Percentiles rank a stretch among this genome's conserved stretches.
phyloP scores from a whole-genome alignment of 495 filamentous ascomycete genomes.

The Oidiodendron maius region DNA sequence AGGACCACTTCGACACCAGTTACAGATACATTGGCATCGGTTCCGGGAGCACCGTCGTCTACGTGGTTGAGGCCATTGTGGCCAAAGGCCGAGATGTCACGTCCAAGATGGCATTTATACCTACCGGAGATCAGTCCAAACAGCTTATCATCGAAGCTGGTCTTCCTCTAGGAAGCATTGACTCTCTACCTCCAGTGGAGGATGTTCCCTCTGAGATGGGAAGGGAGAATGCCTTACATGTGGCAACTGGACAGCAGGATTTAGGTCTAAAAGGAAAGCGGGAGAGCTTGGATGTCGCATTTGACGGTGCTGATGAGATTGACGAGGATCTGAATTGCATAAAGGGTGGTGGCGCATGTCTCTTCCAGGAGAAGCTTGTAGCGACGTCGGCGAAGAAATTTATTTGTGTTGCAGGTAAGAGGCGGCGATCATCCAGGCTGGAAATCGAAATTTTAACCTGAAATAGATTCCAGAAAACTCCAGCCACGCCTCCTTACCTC shows the following conservation, averaged over 20 bases:
- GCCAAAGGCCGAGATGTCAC: conserved; percentile 54
- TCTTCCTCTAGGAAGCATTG: conserved; percentile 70
- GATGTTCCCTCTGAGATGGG: conserved; percentile 13
- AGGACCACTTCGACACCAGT: conserved; percentile 69
- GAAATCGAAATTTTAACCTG: background rate
- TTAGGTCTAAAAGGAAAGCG: conserved; percentile 22
- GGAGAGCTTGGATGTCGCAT: conserved; percentile 67
- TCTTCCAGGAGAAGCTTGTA: conserved; percentile 98
- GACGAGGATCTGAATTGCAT: conserved; percentile 94
- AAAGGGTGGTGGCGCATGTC: conserved; percentile 92
- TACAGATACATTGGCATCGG: conserved; percentile 86
- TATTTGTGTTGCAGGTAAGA: conserved; percentile 81
- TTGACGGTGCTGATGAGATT: conserved; percentile 96
- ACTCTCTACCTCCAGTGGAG: conserved; percentile 53
- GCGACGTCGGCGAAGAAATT: conserved; percentile 81
- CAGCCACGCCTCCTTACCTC: conserved; percentile 66
- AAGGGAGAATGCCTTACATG: conserved; percentile 13
- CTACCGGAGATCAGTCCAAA: conserved; percentile 77
- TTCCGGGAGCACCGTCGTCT: conserved; percentile 87
- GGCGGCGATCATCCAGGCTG: background rate
- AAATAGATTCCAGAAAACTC: conserved; percentile 80
- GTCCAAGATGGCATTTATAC: conserved; percentile 70
- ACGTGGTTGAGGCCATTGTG: conserved; percentile 92
- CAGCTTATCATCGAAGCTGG: conserved; percentile 74
- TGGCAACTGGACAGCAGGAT: conserved; percentile 24